Percentiles rank a stretch among this genome's conserved stretches.
Conservation (phyloP, 352 stramenopile species). For the Phytophthora quininea region DNA sequence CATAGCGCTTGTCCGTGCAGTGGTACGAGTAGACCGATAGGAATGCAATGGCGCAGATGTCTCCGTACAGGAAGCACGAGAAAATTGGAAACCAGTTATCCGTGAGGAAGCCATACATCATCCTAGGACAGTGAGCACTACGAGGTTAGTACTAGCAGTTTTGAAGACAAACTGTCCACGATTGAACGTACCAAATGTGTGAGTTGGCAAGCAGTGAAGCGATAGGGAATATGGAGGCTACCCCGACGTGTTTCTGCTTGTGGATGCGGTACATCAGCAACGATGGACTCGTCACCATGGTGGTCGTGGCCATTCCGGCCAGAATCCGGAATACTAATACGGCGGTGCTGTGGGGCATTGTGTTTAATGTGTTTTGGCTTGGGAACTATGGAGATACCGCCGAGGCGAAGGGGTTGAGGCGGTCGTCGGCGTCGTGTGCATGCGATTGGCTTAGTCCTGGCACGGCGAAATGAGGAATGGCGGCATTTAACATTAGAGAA, state of each 20-base stretch:
- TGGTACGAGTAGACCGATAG: slow-evolving; percentile 45
- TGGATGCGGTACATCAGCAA: slow-evolving; percentile 50
- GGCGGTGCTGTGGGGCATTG: slow-evolving; percentile 3
- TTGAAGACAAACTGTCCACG: slow-evolving; percentile 4
- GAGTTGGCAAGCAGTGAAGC: slow-evolving; percentile 46
- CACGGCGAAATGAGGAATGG: slow-evolving; percentile 26
- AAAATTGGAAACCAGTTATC: slow-evolving; percentile 57
- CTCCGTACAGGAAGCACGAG: slow-evolving; percentile 43
- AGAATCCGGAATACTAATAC: slow-evolving; percentile 38
- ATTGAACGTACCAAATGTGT: slow-evolving; percentile 47
- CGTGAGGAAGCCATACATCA: slow-evolving; percentile 53
- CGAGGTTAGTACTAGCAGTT: slow-evolving; percentile 30
- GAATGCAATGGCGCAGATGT: slow-evolving; percentile 40
- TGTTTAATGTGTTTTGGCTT: slow-evolving; percentile 1
- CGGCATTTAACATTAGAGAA: not conserved
- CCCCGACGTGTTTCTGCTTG: slow-evolving; percentile 43
- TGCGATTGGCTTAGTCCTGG: slow-evolving; percentile 2
- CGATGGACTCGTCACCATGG: slow-evolving; percentile 52
- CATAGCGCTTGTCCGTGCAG: slow-evolving; percentile 37
- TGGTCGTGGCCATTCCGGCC: slow-evolving; percentile 38
- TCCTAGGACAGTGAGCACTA: slow-evolving; percentile 26
- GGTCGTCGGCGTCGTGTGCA: not conserved
- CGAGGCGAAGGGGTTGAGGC: not conserved
- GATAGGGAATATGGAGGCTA: slow-evolving; percentile 46
- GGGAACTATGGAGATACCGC: not conserved